Percentiles rank a stretch among this genome's conserved stretches.
phyloP scores from a whole-genome alignment of 192 early-diverging fungal genomes.

The Backusella circina region DNA sequence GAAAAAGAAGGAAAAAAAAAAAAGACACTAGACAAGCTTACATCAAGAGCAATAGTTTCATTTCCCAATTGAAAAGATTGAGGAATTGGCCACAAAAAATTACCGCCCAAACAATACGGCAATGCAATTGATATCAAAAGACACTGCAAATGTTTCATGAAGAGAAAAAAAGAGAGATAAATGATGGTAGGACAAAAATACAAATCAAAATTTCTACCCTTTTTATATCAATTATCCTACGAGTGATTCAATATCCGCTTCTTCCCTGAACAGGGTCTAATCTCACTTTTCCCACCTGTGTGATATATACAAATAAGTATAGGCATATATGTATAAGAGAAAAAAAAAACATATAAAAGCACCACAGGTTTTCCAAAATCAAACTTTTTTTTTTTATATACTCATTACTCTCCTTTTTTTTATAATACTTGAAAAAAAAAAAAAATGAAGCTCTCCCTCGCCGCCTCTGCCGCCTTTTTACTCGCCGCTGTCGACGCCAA shows the following conservation, averaged over 20 bases:
- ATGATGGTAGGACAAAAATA: neutral
- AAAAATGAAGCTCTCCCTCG: conserved; percentile 21
- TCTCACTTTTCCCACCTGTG: neutral
- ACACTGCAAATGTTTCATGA: conserved; percentile 3
- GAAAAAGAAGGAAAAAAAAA: neutral
- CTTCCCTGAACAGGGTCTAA: conserved; percentile 1
- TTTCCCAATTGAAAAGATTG: conserved; percentile 15
- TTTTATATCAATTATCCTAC: neutral
- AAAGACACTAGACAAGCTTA: neutral
- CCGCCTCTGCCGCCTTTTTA: conserved; percentile 11
- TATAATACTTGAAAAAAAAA: neutral
- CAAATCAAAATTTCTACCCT: neutral
- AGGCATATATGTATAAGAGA: neutral
- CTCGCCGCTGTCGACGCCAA: conserved; percentile 12
- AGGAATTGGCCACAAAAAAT: conserved; percentile 16
- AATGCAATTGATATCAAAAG: neutral
- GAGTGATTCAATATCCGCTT: neutral
- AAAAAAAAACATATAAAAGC: conserved; percentile 4
- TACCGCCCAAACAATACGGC: neutral
- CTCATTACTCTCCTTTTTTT: neutral
- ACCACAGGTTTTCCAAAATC: neutral
- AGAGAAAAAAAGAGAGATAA: neutral
- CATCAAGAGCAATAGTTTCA: conserved; percentile 5
- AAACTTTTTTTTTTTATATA: neutral
- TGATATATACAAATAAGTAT: neutral